Evolutionary conservation across 1,284 basidiomycete genomes (phyloP), one percentile per base, ranked within the genome.

Genomic region (Sanghuangporus baumii): DNA sequence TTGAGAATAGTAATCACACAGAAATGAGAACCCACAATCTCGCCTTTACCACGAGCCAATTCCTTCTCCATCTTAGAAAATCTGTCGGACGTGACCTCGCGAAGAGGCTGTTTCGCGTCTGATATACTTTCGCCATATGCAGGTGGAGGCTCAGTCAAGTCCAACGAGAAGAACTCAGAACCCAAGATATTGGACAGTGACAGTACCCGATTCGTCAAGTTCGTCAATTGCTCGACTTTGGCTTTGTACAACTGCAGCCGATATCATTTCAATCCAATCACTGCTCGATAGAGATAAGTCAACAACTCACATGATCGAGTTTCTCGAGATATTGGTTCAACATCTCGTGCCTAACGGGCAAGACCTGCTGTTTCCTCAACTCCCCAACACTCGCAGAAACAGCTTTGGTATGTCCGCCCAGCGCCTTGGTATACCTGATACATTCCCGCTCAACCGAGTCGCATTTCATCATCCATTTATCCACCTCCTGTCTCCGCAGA

Each of bases 11-110:
- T 16, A 14, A 40, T 54, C 41, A n/a, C 37, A 48, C 37, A 37
- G 5, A 20, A 55, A 34, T 14, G 11, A 14, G 9, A 16, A 79
- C 89, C 71, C 68, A 91, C 89, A 50, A 92, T 80, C 81, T 94
- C 92, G 14, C 80, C 80, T 72, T 93, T 92, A 16, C 89, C 91
- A 59, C 88, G 79, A 3, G 88, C 84, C 18, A 93, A 79, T 70
- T 93, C 90, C 70, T 89, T 88, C 76, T 94, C 90, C 2, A 94
- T 75, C 68, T 79, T 85, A 41, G 84, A 81, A 70, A 94, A 91
- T 9, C 88, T 80, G 65, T 92, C 89, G 0, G 89, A 86, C 11
- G 85, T 86, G 12, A 93, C 88, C 69, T 93, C 89, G 20, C 80
- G 78, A 69, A 82, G 79, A 6, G 79, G 72, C 57, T 74, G 72